phyloP scores from a whole-genome alignment of 345 rosid species.

The Heritiera fomes region DNA sequence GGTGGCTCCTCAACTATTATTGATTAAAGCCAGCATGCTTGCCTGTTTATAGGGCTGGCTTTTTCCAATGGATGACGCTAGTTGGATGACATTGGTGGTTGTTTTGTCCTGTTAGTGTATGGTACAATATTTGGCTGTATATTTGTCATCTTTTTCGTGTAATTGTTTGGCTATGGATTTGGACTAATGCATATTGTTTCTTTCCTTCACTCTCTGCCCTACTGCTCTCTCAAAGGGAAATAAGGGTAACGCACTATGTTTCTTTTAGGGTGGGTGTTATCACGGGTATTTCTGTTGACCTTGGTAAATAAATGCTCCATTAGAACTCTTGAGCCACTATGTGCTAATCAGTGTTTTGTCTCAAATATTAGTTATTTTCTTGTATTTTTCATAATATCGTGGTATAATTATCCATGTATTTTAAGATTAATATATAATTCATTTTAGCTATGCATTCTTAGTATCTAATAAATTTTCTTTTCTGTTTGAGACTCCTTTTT shows the following conservation, averaged over 20 bases:
- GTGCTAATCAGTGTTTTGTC: background rate
- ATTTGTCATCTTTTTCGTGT: background rate
- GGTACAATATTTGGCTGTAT: background rate
- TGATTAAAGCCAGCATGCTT: background rate
- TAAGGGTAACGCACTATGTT: background rate
- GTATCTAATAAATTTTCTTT: background rate
- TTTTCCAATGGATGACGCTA: background rate
- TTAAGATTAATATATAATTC: background rate
- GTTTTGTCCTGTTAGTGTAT: background rate
- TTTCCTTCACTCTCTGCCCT: background rate
- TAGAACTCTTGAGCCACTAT: background rate
- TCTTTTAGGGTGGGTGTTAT: background rate
- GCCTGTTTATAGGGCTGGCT: background rate
- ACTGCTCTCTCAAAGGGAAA: background rate
- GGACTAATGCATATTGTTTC: slow-evolving; percentile 1
- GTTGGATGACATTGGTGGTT: background rate
- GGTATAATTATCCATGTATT: background rate
- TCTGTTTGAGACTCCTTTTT: background rate
- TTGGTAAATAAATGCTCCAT: too few species aligned
- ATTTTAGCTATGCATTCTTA: background rate
- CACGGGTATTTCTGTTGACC: background rate
- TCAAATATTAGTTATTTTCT: background rate
- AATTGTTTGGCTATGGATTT: background rate
- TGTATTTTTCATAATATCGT: background rate
- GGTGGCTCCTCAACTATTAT: background rate